Conservation (phyloP, 164 flowering plant species). For the Tetracentron sinense region DNA sequence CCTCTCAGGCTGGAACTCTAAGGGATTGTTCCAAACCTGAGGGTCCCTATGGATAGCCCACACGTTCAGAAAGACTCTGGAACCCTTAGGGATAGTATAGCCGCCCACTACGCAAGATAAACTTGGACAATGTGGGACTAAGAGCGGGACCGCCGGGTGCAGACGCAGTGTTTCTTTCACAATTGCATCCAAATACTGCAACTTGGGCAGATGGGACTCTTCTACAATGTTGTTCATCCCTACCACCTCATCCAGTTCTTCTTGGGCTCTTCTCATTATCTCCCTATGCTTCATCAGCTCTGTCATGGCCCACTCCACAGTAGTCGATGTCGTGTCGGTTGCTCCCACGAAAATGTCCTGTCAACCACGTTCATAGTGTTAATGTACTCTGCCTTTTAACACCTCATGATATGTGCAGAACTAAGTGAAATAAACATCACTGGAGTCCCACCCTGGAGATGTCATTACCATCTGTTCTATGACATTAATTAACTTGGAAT, state of each 20-base stretch:
- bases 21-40: constrained; percentile 27
- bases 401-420: too few relatives aligned
- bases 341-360: too few relatives aligned
- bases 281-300: constrained; percentile 20
- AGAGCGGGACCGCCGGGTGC: constrained; percentile 22
- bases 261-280: constrained; percentile 16
- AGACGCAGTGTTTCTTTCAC: too few relatives aligned
- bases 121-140: constrained; percentile 1
- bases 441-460: too few relatives aligned
- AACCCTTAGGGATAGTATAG: constrained; percentile 23
- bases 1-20: constrained; percentile 37
- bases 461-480: too few relatives aligned
- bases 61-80: constrained; percentile 23
- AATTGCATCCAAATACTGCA: too few relatives aligned
- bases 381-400: too few relatives aligned
- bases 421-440: too few relatives aligned
- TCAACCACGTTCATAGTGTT: constrained; percentile 21
- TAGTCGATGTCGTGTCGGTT: constrained; percentile 19
- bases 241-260: constrained; percentile 20
- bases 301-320: constrained; percentile 21
- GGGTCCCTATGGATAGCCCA: constrained; percentile 38
- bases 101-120: constrained; percentile 15
- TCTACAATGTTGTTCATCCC: constrained; percentile 21
- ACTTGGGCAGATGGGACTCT: too few relatives aligned
- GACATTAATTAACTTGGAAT: too few relatives aligned